Evolutionary conservation across 768 basidiomycete genomes (phyloP), one percentile per base, ranked within the genome.

Genomic region (Suillus bovinus): DNA sequence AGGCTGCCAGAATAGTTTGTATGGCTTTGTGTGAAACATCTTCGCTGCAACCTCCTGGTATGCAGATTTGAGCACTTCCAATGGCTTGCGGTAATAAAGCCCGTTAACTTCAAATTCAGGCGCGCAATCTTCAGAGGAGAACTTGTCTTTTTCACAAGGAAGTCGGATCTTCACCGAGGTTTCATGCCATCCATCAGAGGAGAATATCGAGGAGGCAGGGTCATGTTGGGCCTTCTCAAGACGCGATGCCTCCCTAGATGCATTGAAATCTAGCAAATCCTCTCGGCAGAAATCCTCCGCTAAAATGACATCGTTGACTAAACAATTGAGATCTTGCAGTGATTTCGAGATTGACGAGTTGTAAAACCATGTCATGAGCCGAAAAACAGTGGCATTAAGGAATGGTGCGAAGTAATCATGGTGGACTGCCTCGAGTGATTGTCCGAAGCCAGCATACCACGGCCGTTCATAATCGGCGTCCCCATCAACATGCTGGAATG

Each of bases 201-300:
- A 42, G 20, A 42, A 42, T 42, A 42, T 42, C 20, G 20, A 42
- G 7, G 20, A 42, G 41, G 41, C 41, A 20, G 41, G 41, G 20
- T 42, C 20, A 20, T 42, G 17, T 20, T 42, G 41, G 17, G 41
- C 41, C 41, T 57, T 8, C 11, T 20, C 29, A 7, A 42, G 27
- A 33, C 13, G 22, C 31, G 11, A 42, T n/a, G n/a, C 17, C 29
- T 50, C 56, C 38, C 27, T 58, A 3, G 38, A 2, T 9, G 53
- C 46, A 59, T 60, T 46, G 2, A 66, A 64, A 20, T 16, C 29
- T 29, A 31, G 1, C 5, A 68, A 52, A 16, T 68, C 61, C n/a
- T 53, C 33, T 0, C 42, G 6, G 4, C n/a, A 46, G 46, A 68
- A 68, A 39, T 64, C 56, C 20, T 27, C 17, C 1, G 41, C 58